Evolutionary conservation across 495 filamentous ascomycete genomes (phyloP), one percentile per base, ranked within the genome.

Genomic region (Oleoguttula mirabilis): DNA sequence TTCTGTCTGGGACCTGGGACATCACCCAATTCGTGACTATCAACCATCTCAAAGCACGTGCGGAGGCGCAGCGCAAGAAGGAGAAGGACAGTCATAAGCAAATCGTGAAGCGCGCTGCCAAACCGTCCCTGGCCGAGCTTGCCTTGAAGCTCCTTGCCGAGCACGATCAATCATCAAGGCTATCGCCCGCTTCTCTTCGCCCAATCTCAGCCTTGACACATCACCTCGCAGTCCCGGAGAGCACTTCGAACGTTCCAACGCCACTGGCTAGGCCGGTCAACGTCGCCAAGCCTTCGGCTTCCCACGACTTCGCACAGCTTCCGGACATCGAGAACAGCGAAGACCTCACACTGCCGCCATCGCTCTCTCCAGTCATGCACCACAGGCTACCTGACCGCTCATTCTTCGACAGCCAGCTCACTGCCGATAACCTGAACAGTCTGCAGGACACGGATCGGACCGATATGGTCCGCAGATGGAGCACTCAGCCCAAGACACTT

Each of bases 191-290:
- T 14, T 10, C 14, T 24, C n/a, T 36, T 10, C 24, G 17, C 11
- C 41, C 41, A 4, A 20, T 24, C 7, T 36, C 23, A 5, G 11
- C 21, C 3, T 39, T 44, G 10, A 10, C 30, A 12, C 41, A 44
- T 30, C 37, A 69, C 16, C 55, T 55, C 17, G 65, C 61, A 40
- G 48, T 48, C 48, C 39, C 49, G 2, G 51, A 65, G 37, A 82
- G 73, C 58, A 77, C 76, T 28, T 90, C 84, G 1, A 85, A 81
- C 44, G 72, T 84, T 55, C 72, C 80, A 10, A 93, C 85, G 0
- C 85, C 85, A 1, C 65, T 88, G 31, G 84, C 76, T 4, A 71
- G 75, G 19, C 83, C 84, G 4, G 61, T 81, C 27, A 64, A 69
- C 3, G 75, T 76, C 65, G 22, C 21, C 16, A 8, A 15, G 45